phyloP scores from a whole-genome alignment of 495 filamentous ascomycete genomes.

The Hypoxylon lienhwacheense region DNA sequence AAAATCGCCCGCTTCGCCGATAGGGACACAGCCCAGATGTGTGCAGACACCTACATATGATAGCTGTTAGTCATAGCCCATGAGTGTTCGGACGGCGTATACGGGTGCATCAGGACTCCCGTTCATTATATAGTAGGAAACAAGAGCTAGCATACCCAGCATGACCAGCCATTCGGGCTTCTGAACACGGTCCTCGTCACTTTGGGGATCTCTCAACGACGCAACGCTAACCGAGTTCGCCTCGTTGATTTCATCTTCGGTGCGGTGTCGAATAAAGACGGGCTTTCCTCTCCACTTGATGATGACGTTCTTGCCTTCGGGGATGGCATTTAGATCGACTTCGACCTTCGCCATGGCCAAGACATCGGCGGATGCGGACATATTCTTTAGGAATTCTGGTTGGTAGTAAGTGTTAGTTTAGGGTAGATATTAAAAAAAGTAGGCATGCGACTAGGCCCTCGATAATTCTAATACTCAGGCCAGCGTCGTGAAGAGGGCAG shows the following conservation, averaged over 20 bases:
- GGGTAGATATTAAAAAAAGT: constrained; percentile 12
- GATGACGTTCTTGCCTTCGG: constrained; percentile 99
- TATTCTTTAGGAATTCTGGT: constrained; percentile 97
- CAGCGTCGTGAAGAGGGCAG: constrained; percentile 28
- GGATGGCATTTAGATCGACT: constrained; percentile 86
- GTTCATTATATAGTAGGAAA: not conserved
- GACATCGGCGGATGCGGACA: constrained; percentile 98
- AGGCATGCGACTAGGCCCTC: not conserved
- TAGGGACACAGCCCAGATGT: constrained; percentile 97
- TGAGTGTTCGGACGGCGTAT: not conserved
- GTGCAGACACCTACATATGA: constrained; percentile 82
- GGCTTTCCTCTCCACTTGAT: constrained; percentile 99
- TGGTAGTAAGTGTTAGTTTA: no score
- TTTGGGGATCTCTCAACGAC: constrained; percentile 83
- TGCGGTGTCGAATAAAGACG: constrained; percentile 99
- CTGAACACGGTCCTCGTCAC: constrained; percentile 90
- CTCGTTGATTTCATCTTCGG: constrained; percentile 79
- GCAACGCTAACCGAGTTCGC: constrained; percentile 77
- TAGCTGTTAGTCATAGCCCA: constrained; percentile 15
- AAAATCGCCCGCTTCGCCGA: constrained; percentile 96
- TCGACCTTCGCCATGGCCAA: constrained; percentile 99
- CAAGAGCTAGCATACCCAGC: constrained; percentile 68
- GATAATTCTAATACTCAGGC: not conserved
- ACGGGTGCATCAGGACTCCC: not conserved
- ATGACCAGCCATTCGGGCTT: constrained; percentile 99